Conservation (phyloP, 2,329 filamentous ascomycete genomes). For the Talaromyces sp. region DNA sequence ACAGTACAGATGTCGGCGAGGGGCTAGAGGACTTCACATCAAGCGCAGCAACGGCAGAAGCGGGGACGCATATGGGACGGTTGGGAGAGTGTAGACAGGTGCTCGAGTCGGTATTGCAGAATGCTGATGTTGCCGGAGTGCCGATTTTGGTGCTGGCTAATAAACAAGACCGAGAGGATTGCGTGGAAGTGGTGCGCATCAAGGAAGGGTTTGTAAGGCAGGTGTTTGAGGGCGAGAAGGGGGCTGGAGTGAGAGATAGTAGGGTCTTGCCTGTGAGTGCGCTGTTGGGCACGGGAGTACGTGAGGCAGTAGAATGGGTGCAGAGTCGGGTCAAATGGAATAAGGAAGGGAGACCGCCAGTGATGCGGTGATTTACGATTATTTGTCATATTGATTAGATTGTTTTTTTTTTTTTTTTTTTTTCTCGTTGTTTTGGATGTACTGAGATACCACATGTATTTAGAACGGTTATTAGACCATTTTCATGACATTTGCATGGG, state of each 20-base stretch:
- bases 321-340: constrained; percentile 92
- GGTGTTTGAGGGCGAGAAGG: constrained; percentile 93
- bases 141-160: constrained; percentile 90
- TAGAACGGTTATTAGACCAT: background rate
- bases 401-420: background rate
- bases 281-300: constrained; percentile 75
- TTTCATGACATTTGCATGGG: background rate
- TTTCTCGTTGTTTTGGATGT: background rate
- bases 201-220: constrained; percentile 95
- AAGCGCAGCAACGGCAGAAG: constrained; percentile 1
- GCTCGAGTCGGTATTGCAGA: constrained; percentile 82
- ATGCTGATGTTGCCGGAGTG: constrained; percentile 84
- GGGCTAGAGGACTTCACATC: constrained; percentile 59
- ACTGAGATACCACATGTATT: constrained; percentile 16
- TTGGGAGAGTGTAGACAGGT: constrained; percentile 86
- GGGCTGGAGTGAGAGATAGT: constrained; percentile 79
- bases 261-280: constrained; percentile 88
- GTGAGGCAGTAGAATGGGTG: constrained; percentile 96
- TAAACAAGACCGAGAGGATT: constrained; percentile 96
- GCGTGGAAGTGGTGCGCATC: constrained; percentile 92
- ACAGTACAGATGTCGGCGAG: constrained; percentile 81
- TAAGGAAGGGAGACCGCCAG: constrained; percentile 83
- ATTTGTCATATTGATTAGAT: background rate
- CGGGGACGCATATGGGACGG: constrained; percentile 44
- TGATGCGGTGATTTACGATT: constrained; percentile 60